These are phyloP conservation scores for Dalbergia cultrata DNA, from an alignment of 306 rosid species.

Conservation along the genomic window DNA sequence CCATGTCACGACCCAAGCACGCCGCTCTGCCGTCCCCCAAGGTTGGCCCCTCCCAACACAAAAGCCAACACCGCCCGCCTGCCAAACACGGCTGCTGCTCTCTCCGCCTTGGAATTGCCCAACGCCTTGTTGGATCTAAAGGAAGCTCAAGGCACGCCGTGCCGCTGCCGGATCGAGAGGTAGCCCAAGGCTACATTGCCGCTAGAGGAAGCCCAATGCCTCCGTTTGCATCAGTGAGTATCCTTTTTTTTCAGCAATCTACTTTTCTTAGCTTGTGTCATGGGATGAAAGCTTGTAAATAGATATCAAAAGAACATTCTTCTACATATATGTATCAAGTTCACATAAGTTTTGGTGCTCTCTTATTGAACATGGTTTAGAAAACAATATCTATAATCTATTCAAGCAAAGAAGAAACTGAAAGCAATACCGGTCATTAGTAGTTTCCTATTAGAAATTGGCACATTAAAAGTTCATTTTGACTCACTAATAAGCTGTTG, in stretches of 20 bases:
- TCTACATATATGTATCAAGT: not conserved
- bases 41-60: too few relatives aligned
- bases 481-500: not conserved
- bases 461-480: not conserved
- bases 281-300: not conserved
- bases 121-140: too few relatives aligned
- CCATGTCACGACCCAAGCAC: too few relatives aligned
- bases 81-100: too few relatives aligned
- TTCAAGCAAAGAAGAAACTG: not conserved
- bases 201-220: too few relatives aligned
- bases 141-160: too few relatives aligned
- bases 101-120: too few relatives aligned
- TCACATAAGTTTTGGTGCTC: conserved; percentile 9
- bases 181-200: too few relatives aligned
- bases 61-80: too few relatives aligned
- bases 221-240: too few relatives aligned
- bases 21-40: too few relatives aligned
- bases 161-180: too few relatives aligned
- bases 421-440: not conserved
- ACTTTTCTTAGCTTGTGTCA: not conserved
- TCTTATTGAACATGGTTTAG: conserved; percentile 27
- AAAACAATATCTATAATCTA: conserved; percentile 7
- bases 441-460: conserved; percentile 30
- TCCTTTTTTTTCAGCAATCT: not conserved
- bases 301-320: not conserved